Evolutionary conservation across 129 eudicot species (phyloP), one percentile per base, ranked within the genome.

Genomic region (Silybum marianum): DNA sequence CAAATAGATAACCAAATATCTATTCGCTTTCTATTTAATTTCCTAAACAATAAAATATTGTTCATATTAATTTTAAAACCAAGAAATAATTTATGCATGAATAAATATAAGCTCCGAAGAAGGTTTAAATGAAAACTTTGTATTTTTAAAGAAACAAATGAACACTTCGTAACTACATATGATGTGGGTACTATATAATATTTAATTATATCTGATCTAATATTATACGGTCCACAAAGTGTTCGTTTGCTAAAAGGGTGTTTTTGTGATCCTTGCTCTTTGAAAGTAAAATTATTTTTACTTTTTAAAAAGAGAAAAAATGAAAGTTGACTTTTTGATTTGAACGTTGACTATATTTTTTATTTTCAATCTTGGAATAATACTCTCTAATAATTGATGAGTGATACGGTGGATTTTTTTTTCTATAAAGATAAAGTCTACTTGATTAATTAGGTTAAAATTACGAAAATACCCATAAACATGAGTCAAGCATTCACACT

Each of bases 401-500:
- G 78, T 69, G 73, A 38, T 16, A 72, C 32, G 24, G 12, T 34
- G 42, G 28, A 81, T 48, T 51, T 66, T 23, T 16, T 67, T 9
- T 67, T 7, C 25, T 1, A 12, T 62, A n/a, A 6, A 26, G 36
- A 14, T 44, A 8, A 77, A 81, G 84, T 81, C 67, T 11, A 66
- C 83, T 70, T 46, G 18, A 44, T 18, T 0, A 44, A 1, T 28
- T 69, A 44, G 68, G 42, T 5, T 3, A 3, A 83, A 81, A 71
- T 77, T 73, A 77, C 86, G 14, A 63, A 13, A 72, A 63, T 72
- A 7, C 83, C 83, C 79, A 12, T 65, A 0, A 14, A 72, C 86
- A 78, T 14, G 79, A 71, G 86, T 83, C 86, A 83, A 83, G 78
- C 71, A 42, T 83, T 72, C 79, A 83, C 74, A 65, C 83, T 72